A percentile compares a stretch with the other conserved stretches of the same genome.
phyloP scores from a whole-genome alignment of 1,139 yeast genomes.

The Scheffersomyces segobiensis region DNA sequence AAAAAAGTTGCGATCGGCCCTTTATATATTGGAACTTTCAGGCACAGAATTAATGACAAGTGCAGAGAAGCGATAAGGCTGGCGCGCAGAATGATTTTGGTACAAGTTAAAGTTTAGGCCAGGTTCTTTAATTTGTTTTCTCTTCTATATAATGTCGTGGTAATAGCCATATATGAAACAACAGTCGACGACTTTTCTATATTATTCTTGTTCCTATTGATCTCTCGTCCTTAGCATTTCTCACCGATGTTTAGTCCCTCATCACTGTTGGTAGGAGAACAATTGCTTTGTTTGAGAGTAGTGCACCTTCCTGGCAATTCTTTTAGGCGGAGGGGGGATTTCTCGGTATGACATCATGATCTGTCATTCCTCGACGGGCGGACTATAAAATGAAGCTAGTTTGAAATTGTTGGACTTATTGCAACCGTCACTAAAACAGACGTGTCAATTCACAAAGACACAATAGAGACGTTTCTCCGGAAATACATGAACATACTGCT shows the following conservation, averaged over 20 bases:
- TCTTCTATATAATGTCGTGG: no score
- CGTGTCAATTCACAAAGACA: neutral
- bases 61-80: neutral
- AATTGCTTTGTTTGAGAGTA: neutral
- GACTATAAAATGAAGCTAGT: neutral
- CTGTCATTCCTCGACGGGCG: neutral
- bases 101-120: no score
- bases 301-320: neutral
- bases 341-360: neutral
- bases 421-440: neutral
- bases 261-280: no score
- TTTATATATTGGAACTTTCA: neutral
- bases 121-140: no score
- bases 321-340: neutral
- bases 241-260: neutral
- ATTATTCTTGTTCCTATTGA: neutral
- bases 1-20: neutral
- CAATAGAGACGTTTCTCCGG: no score
- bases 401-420: neutral
- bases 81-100: neutral
- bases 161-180: no score
- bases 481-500: no score
- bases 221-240: neutral
- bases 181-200: no score
- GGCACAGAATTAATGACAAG: neutral